Percentiles rank a stretch among this genome's conserved stretches.
Conservation (phyloP, 768 basidiomycete genomes). For the Mycena venus region DNA sequence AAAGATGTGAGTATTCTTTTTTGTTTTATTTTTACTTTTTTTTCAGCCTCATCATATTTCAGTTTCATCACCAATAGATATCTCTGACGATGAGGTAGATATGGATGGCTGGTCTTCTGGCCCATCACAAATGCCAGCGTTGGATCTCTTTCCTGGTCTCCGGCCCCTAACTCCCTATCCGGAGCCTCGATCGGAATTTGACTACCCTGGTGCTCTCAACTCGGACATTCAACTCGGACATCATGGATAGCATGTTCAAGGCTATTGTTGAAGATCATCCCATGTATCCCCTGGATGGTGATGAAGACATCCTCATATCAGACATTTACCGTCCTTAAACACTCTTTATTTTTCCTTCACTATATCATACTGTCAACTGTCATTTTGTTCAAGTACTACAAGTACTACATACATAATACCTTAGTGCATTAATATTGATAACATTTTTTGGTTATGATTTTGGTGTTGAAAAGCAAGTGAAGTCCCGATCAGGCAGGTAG, state of each 20-base stretch:
- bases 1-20: too few relatives aligned
- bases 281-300: background rate
- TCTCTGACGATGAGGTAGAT: too few relatives aligned
- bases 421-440: background rate
- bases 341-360: background rate
- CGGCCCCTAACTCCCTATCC: background rate
- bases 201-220: conserved; percentile 1
- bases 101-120: too few relatives aligned
- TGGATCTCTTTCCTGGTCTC: background rate
- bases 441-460: background rate
- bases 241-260: background rate
- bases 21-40: too few relatives aligned
- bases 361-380: background rate
- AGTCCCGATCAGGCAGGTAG: background rate
- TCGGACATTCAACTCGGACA: too few relatives aligned
- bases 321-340: background rate
- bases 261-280: background rate
- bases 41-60: too few relatives aligned
- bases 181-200: background rate
- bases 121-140: background rate
- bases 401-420: background rate
- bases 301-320: background rate
- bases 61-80: too few relatives aligned
- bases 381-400: background rate
- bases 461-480: background rate